phyloP scores from a whole-genome alignment of 148 eudicot species.

The Rhododendron mucronatum region DNA sequence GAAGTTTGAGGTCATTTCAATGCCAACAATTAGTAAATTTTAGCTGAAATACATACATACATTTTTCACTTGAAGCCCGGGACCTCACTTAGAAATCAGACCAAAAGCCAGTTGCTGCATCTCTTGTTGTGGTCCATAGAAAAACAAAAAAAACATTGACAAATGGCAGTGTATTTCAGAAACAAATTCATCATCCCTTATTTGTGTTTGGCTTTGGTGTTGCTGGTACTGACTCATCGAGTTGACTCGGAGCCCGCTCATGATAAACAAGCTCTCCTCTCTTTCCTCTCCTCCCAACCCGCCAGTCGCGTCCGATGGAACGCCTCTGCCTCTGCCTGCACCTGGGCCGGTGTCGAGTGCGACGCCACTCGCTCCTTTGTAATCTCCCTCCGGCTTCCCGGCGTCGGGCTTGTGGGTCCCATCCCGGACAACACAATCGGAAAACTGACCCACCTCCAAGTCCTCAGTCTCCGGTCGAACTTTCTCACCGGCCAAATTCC shows the following conservation, averaged over 20 bases:
- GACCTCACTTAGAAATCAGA: not conserved
- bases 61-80: not conserved
- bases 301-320: constrained; percentile 54
- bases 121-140: not conserved
- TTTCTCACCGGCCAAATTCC: constrained; percentile 39
- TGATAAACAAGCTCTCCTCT: constrained; percentile 64
- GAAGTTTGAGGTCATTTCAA: not conserved
- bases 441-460: constrained; percentile 31
- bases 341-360: constrained; percentile 76
- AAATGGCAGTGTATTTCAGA: not conserved
- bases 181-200: not conserved
- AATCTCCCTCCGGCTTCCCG: constrained; percentile 54
- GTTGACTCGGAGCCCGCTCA: constrained; percentile 53
- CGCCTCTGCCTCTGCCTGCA: constrained; percentile 46
- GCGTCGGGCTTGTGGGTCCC: constrained; percentile 51
- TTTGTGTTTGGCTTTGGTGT: not conserved
- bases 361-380: constrained; percentile 42
- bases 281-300: constrained; percentile 60
- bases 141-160: not conserved
- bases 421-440: constrained; percentile 45
- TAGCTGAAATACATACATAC: not conserved
- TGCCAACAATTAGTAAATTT: not conserved
- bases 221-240: constrained; percentile 14
- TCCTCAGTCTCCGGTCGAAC: constrained; percentile 43
- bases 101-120: not conserved